Conservation (phyloP, 805 yeast genomes). For the Phaffomyces thermotolerans region DNA sequence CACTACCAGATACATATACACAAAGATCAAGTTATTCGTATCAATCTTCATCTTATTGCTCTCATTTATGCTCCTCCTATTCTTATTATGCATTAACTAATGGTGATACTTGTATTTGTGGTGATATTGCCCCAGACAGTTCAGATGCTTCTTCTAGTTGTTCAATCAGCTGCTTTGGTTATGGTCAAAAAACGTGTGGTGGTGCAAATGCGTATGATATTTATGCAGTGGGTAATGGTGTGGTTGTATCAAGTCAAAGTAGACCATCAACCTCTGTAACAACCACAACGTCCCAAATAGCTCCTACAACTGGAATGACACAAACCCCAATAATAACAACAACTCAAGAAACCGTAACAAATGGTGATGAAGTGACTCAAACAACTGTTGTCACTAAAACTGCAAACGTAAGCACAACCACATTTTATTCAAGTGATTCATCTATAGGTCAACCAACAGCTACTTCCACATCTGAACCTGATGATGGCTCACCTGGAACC, state of each 20-base stretch:
- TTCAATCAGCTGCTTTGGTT: slow-evolving; percentile 47
- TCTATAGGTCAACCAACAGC: slow-evolving; percentile 12
- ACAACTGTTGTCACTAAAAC: slow-evolving; percentile 18
- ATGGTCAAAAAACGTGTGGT: slow-evolving; percentile 53
- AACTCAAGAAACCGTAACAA: slow-evolving; percentile 3
- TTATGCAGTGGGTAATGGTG: slow-evolving; percentile 27
- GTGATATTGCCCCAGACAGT: slow-evolving; percentile 33
- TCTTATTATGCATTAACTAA: slow-evolving; percentile 39
- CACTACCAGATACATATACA: neutral
- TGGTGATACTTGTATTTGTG: slow-evolving; percentile 55
- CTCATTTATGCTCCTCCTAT: slow-evolving; percentile 32
- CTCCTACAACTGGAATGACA: slow-evolving; percentile 19
- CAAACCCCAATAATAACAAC: slow-evolving; percentile 18
- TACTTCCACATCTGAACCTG: slow-evolving; percentile 3
- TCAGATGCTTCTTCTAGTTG: slow-evolving; percentile 31
- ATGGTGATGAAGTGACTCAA: neutral
- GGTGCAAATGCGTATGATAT: slow-evolving; percentile 43
- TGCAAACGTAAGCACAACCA: slow-evolving; percentile 11
- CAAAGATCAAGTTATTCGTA: slow-evolving; percentile 24
- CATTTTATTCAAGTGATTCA: slow-evolving; percentile 21
- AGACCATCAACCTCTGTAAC: neutral
- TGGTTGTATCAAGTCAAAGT: neutral
- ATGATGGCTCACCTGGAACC: neutral
- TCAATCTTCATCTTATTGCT: slow-evolving; percentile 48
- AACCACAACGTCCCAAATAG: slow-evolving; percentile 5